These are phyloP conservation scores for sweet orange (Citrus sinensis) DNA, from an alignment of 345 rosid genomes.

Conservation along the genomic window DVS_A1.0 CM039163.1:43921501-43922000, in stretches of 20 bases:
- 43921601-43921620: background rate
- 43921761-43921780: no score
- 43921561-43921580: background rate
- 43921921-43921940: slow-evolving; percentile 64
- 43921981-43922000: slow-evolving; percentile 69
- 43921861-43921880: no score
- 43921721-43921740: background rate
- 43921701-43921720: background rate
- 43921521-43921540: background rate
- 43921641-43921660: no score
- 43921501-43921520: background rate
- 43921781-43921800: no score
- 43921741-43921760: background rate
- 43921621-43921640: background rate
- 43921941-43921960: slow-evolving; percentile 90
- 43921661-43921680: background rate
- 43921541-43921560: background rate
- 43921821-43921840: no score
- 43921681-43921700: background rate
- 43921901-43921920: background rate
- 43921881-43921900: background rate
- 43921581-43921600: background rate
- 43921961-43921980: slow-evolving; percentile 49
- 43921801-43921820: no score
- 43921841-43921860: background rate